Conservation (phyloP, 495 filamentous ascomycete species). For the Friedmanniomyces endolithicus region DNA sequence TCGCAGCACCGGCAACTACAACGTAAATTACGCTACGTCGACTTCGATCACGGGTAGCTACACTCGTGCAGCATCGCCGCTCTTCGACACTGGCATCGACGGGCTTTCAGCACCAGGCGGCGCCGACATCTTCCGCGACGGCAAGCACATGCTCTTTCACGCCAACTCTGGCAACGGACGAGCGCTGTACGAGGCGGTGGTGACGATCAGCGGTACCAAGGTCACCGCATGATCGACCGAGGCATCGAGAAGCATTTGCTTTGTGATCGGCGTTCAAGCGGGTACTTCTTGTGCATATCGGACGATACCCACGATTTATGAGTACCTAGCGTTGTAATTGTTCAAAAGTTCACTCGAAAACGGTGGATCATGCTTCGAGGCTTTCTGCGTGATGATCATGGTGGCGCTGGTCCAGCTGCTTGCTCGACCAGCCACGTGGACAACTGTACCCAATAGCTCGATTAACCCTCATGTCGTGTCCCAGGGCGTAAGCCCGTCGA, state of each 20-base stretch:
- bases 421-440: no score
- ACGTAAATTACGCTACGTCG: constrained; percentile 17
- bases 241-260: neutral
- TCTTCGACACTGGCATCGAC: constrained; percentile 18
- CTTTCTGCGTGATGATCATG: no score
- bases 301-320: neutral
- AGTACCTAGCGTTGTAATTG: no score
- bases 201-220: constrained; percentile 7
- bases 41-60: constrained; percentile 13
- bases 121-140: constrained; percentile 14
- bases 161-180: constrained; percentile 6
- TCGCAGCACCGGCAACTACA: constrained; percentile 9
- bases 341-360: no score
- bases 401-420: no score
- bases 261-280: neutral
- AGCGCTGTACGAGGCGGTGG: constrained; percentile 10
- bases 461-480: no score
- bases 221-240: neutral
- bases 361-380: no score
- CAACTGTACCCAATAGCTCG: no score
- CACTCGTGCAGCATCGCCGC: constrained; percentile 9
- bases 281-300: no score
- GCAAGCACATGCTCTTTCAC: constrained; percentile 21
- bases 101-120: constrained; percentile 16
- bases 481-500: no score